Conservation (phyloP, 495 filamentous ascomycete genomes). For the Cenococcum geophilum region DNA sequence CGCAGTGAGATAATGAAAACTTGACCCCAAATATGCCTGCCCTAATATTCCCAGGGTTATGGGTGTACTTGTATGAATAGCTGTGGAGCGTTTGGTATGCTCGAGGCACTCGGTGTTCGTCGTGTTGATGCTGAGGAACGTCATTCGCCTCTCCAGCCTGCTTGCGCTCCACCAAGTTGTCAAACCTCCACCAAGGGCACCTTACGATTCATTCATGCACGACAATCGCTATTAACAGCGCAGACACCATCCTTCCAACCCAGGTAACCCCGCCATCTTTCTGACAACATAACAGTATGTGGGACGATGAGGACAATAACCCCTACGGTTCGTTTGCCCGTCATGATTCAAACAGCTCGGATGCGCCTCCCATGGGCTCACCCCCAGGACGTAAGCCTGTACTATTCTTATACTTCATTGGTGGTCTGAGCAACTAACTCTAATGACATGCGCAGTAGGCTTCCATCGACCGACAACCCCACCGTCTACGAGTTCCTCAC, state of each 20-base stretch:
- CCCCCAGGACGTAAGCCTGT: slow-evolving; percentile 46
- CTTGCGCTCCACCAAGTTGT: not conserved
- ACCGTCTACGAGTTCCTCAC: slow-evolving; percentile 36
- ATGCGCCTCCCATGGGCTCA: slow-evolving; percentile 60
- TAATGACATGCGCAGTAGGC: slow-evolving; percentile 26
- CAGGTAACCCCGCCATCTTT: not conserved
- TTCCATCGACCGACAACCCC: slow-evolving; percentile 40
- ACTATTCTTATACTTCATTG: slow-evolving; percentile 30
- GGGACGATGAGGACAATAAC: slow-evolving; percentile 95
- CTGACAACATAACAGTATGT: slow-evolving; percentile 41
- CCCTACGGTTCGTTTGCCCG: slow-evolving; percentile 88
- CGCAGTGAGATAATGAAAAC: not conserved
- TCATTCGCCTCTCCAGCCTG: slow-evolving; percentile 1
- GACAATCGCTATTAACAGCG: not conserved
- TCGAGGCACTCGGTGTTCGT: too few species aligned
- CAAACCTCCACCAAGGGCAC: not conserved
- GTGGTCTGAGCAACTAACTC: slow-evolving; percentile 6
- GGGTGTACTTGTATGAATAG: too few species aligned
- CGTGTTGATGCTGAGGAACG: not conserved
- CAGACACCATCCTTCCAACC: not conserved
- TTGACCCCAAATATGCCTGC: not conserved
- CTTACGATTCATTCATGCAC: not conserved
- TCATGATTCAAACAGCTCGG: slow-evolving; percentile 69
- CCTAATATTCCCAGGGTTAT: too few species aligned
- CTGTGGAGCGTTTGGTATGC: too few species aligned